Base-by-base conservation (phyloP, 2,329 filamentous ascomycete species). In the Dactylonectria macrodidyma region DNA sequence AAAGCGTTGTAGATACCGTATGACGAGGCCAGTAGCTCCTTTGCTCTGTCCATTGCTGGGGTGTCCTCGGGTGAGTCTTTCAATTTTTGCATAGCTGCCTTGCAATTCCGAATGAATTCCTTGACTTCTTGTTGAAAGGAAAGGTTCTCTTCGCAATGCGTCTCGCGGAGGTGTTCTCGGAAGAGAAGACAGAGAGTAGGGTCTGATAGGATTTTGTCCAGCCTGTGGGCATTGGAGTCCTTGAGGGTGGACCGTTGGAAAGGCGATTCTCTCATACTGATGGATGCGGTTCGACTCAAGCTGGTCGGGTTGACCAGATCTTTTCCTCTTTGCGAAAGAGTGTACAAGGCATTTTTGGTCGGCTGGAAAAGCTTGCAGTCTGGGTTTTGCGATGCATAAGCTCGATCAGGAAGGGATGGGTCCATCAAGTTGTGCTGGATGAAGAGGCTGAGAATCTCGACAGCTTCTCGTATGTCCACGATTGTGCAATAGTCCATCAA, bases 401-500 rank as follows among this genome's bases (percentile, higher is more conserved):
- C 81, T 74, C 89, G 87, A 76, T 95, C 93, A 72, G 90, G 88
- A 65, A 91, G 88, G 34, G 95, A 84, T 52, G 91, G 87, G 76
- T 91, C 90, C 72, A 98, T 95, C 69, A 98, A 85, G 59, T 93
- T 93, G 75, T 95, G 92, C 76, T 95, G 91, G 76, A 97, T 88
- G 79, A 98, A 98, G 38, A 95, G 85, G 33, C 91, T 90, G 19
- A 93, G 92, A 72, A 98, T 91, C 79, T 97, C 93, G 69, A 91
- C 87, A 1, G 93, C 93, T 81, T 98, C 96, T 57, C 93, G 89
- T 68, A 93, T 92, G 80, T 98, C 95, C 36, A 98, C 94, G 44
- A 95, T 96, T 1, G 95, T 98, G 75, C 92, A 97, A 84, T 95
- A 98, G 82, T 98, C 95, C 91, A 98, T 95, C 68, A 99, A 82